Evolutionary conservation across 768 basidiomycete genomes (phyloP).

Genomic region (Lentinula boryana): DNA sequence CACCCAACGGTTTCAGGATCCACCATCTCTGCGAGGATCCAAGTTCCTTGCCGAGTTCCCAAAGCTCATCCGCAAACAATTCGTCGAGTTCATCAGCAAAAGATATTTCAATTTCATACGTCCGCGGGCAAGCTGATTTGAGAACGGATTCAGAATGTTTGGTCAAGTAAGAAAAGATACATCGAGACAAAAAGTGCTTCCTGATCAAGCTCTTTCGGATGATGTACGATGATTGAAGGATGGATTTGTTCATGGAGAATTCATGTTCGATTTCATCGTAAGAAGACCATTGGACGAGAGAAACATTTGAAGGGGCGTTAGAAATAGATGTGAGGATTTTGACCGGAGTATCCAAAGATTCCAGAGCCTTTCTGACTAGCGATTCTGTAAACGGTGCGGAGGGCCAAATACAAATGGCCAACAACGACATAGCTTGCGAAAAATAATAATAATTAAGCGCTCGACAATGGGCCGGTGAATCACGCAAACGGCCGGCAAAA

Average conservation of each 20-base stretch:
- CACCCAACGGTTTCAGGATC: slow-evolving; percentile 79
- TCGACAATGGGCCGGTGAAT: neutral
- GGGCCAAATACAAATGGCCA: slow-evolving; percentile 33
- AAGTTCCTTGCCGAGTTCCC: slow-evolving; percentile 69
- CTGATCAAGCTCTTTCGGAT: slow-evolving; percentile 92
- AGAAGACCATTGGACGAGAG: slow-evolving; percentile 36
- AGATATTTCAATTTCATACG: slow-evolving; percentile 81
- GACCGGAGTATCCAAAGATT: slow-evolving; percentile 16
- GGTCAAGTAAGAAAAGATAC: slow-evolving; percentile 61
- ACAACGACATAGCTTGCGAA: neutral
- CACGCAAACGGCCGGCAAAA: neutral
- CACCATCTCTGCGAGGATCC: slow-evolving; percentile 63
- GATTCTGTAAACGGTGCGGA: slow-evolving; percentile 40
- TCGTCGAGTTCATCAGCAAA: slow-evolving; percentile 95
- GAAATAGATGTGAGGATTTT: slow-evolving; percentile 16
- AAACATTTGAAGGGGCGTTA: neutral
- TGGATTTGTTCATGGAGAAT: slow-evolving; percentile 36
- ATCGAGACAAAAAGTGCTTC: slow-evolving; percentile 84
- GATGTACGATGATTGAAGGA: slow-evolving; percentile 77
- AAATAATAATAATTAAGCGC: neutral
- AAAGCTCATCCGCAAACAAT: slow-evolving; percentile 88
- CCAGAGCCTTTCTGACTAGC: slow-evolving; percentile 37
- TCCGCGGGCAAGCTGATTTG: slow-evolving; percentile 52
- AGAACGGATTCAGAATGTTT: slow-evolving; percentile 65
- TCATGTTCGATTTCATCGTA: slow-evolving; percentile 81